Base-by-base conservation (phyloP, 257 asterid genomes). In the Salvia miltiorrhiza region DNA sequence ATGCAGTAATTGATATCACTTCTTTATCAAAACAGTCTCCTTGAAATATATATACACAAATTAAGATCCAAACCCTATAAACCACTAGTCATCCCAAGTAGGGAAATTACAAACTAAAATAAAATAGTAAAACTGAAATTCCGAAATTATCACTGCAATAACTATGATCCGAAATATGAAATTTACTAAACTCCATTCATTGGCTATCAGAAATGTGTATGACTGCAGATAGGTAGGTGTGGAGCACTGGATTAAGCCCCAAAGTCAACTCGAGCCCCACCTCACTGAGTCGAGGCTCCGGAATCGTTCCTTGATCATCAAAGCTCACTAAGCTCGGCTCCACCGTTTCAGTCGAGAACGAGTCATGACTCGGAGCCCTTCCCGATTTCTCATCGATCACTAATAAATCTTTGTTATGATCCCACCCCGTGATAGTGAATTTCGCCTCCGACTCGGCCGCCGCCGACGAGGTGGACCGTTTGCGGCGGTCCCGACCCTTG, bases 351-450 rank as follows among this genome's bases (percentile, higher is more conserved):
- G 66, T 85, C 1, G 92, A 86, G 52, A 55, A 48, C 3, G 88
- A 88, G 78, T 81, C 89, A 5, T 83, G 84, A 40, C 90, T 86
- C 20, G 73, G 39, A 0, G 80, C 83, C 20, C 87, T 79, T 12
- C 69, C 64, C 75, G 56, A 1, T 7, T 65, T 66, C 53, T 61
- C 80, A 32, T 32, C 26, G 7, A 30, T 30, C 1, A 10, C 47
- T 1, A 56, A 67, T 3, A n/a, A n/a, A n/a, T 70, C 77, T 24
- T 47, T 63, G 30, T 28, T 20, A 11, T 63, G 69, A 14, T 67
- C 79, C 96, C 93, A 88, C 0, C 93, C 91, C 0, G 89, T 86
- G 67, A 88, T 79, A 59, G 88, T 83, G 9, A 88, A 88, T 72
- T 75, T 81, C 5, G 48, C 33, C 4, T 79, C 73, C 4, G 74